Evolutionary conservation across 805 yeast species (phyloP).

Genomic region (Lachancea quebecensis): DNA sequence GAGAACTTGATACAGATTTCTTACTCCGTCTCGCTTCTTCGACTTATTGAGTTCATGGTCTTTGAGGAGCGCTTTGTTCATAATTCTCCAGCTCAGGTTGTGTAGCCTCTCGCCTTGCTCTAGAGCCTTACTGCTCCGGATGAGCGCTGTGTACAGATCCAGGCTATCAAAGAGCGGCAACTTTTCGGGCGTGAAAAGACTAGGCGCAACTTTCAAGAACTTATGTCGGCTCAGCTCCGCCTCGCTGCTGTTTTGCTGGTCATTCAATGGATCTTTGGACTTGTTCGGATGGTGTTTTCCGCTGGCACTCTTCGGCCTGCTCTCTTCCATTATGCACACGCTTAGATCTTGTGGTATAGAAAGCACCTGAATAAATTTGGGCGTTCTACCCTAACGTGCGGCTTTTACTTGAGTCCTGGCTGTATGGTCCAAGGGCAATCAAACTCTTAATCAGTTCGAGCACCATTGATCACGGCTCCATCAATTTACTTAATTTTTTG

Average conservation of each 20-base stretch:
- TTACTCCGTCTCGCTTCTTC: slow-evolving; percentile 32
- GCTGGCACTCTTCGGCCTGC: no score
- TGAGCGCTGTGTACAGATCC: slow-evolving; percentile 26
- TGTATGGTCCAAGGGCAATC: no score
- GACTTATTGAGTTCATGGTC: slow-evolving; percentile 23
- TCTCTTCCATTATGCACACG: no score
- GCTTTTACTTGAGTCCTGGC: no score
- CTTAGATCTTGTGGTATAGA: no score
- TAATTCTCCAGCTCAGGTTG: slow-evolving; percentile 30
- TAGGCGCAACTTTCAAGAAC: slow-evolving; percentile 28
- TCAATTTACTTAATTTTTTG: no score
- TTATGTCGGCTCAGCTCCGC: slow-evolving; percentile 1
- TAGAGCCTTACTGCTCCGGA: slow-evolving; percentile 17
- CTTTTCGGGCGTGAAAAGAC: slow-evolving; percentile 28
- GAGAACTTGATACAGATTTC: slow-evolving; percentile 26
- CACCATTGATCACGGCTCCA: no score
- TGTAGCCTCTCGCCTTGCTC: slow-evolving; percentile 31
- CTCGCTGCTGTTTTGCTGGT: not conserved
- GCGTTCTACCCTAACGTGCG: no score
- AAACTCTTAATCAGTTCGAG: no score
- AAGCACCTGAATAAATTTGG: no score
- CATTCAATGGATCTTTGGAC: not conserved
- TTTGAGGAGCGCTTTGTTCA: slow-evolving; percentile 26
- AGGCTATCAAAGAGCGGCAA: slow-evolving; percentile 26
- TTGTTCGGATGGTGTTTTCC: not conserved